phyloP scores from a whole-genome alignment of 2,329 filamentous ascomycete species.

The Epicoccum nigrum region DNA sequence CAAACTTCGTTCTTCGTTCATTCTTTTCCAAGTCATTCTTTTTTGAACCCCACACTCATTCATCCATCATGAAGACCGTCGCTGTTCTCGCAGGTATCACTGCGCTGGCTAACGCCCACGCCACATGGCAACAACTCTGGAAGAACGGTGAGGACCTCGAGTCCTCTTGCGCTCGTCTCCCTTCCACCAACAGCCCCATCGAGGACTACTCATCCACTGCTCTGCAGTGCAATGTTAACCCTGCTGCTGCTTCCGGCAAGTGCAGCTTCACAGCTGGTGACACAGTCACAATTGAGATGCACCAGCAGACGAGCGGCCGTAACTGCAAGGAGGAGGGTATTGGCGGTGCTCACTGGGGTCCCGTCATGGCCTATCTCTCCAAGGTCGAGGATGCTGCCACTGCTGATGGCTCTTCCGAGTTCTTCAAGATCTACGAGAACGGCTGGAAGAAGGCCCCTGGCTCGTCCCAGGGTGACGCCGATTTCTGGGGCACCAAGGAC shows the following conservation, averaged over 20 bases:
- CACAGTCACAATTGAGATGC: conserved; percentile 40
- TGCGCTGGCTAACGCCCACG: conserved; percentile 37
- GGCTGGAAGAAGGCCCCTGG: conserved; percentile 42
- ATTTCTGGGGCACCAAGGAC: conserved; percentile 51
- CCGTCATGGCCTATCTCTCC: conserved; percentile 59
- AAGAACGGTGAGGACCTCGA: conserved; percentile 40
- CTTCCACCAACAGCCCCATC: conserved; percentile 37
- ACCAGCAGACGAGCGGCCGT: conserved; percentile 35
- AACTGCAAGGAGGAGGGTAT: conserved; percentile 32
- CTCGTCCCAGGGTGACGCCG: conserved; percentile 49
- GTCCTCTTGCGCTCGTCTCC: conserved; percentile 37
- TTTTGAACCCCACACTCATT: conserved; percentile 19
- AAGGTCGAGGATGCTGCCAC: conserved; percentile 48
- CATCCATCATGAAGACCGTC: conserved; percentile 34
- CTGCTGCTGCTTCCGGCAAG: conserved; percentile 33
- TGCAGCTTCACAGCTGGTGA: conserved; percentile 35
- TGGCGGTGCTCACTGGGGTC: conserved; percentile 56
- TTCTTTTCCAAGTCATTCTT: conserved; percentile 33
- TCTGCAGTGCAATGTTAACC: conserved; percentile 39
- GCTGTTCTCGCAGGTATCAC: conserved; percentile 35
- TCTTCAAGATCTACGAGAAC: conserved; percentile 57
- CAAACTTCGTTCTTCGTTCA: conserved; percentile 32
- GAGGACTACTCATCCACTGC: conserved; percentile 40
- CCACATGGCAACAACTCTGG: conserved; percentile 41
- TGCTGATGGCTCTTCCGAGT: conserved; percentile 55